These are phyloP conservation scores for Saturnispora serradocipensis DNA, from an alignment of 805 yeast species.

Conservation along the genomic window DNA sequence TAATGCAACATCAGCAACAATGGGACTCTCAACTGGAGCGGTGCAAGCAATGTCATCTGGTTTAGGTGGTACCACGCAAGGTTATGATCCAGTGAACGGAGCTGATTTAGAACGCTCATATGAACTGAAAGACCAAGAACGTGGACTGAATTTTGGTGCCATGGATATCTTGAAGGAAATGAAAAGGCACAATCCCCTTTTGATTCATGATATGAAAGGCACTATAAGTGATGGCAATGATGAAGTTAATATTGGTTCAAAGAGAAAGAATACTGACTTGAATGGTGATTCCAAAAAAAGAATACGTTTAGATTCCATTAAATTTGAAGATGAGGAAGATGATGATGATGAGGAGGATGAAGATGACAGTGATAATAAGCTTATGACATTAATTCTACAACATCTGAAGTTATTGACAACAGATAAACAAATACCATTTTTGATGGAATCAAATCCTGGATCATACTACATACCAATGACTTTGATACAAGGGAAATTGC, in stretches of 20 bases:
- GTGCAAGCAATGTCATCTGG: conserved; percentile 10
- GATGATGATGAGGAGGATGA: conserved; percentile 19
- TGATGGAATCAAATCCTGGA: conserved; percentile 49
- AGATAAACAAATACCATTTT: conserved; percentile 45
- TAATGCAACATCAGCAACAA: conserved; percentile 11
- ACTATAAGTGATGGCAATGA: conserved; percentile 24
- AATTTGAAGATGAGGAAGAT: conserved; percentile 21
- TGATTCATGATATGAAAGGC: conserved; percentile 28
- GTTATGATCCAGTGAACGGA: conserved; percentile 24
- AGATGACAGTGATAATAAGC: conserved; percentile 12
- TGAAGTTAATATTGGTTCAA: neutral
- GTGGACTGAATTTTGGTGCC: conserved; percentile 32
- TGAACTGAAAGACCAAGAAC: conserved; percentile 29
- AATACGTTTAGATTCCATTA: conserved; percentile 17
- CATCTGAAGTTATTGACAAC: conserved; percentile 63
- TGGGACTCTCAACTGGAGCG: conserved; percentile 9
- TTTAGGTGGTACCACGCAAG: conserved; percentile 19
- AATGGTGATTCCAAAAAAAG: conserved; percentile 9
- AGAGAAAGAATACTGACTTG: conserved; percentile 8
- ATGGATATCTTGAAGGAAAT: conserved; percentile 31
- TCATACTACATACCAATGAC: conserved; percentile 55
- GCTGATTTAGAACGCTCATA: conserved; percentile 20
- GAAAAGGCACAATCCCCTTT: conserved; percentile 21
- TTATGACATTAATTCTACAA: conserved; percentile 26
- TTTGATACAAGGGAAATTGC: conserved; percentile 36